phyloP scores from a whole-genome alignment of 306 rosid genomes.

The Quercus cerris region DNA sequence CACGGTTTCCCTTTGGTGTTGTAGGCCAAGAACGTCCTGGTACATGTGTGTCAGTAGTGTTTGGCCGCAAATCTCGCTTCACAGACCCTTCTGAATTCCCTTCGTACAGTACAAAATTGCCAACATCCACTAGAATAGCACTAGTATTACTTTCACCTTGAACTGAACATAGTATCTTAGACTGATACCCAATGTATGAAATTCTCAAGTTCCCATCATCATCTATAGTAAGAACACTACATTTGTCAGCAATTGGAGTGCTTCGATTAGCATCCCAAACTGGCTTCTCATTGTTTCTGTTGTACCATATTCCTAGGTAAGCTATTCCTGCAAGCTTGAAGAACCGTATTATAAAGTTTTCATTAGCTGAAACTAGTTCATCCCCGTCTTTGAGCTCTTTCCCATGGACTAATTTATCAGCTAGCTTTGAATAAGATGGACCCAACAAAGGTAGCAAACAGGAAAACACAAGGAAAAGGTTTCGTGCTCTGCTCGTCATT shows the following conservation, averaged over 20 bases:
- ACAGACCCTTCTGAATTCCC: too few relatives aligned
- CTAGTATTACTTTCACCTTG: slow-evolving; percentile 1
- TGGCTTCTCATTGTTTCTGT: too few relatives aligned
- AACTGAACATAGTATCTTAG: slow-evolving; percentile 1
- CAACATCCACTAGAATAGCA: slow-evolving; percentile 12
- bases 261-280: slow-evolving; percentile 29
- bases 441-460: too few relatives aligned
- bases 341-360: slow-evolving; percentile 22
- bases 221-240: slow-evolving; percentile 16
- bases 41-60: too few relatives aligned
- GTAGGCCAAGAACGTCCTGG: too few relatives aligned
- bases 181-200: neutral
- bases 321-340: neutral
- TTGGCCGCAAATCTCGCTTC: too few relatives aligned
- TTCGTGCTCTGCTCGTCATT: too few relatives aligned
- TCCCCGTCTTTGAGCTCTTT: slow-evolving; percentile 20
- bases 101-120: slow-evolving; percentile 14
- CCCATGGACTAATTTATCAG: slow-evolving; percentile 7
- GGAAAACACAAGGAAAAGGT: too few relatives aligned
- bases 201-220: slow-evolving; percentile 19
- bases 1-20: too few relatives aligned
- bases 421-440: too few relatives aligned
- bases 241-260: slow-evolving; percentile 2
- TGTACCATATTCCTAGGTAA: slow-evolving; percentile 17
- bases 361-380: slow-evolving; percentile 10